These are phyloP conservation scores for Fusarium stilboides DNA, from an alignment of 2,329 filamentous ascomycete species.

Conservation along the genomic window DNA sequence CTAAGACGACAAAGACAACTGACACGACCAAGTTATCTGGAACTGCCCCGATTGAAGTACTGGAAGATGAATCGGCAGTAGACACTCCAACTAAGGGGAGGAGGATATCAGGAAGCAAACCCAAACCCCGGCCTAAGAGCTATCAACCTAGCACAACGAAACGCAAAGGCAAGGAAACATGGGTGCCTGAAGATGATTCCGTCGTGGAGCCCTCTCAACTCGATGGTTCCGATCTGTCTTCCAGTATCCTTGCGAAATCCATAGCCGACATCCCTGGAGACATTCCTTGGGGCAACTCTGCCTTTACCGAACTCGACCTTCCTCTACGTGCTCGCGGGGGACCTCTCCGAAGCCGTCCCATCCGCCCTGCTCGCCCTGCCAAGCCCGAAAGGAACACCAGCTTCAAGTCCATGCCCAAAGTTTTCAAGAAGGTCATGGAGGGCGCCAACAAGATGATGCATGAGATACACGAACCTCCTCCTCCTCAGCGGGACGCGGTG, in stretches of 20 bases:
- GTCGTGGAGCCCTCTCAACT: constrained; percentile 46
- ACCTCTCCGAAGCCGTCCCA: constrained; percentile 59
- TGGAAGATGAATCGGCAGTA: constrained; percentile 57
- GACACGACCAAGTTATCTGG: constrained; percentile 15
- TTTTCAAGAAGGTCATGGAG: constrained; percentile 75
- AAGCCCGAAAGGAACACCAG: constrained; percentile 70
- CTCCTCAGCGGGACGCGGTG: constrained; percentile 60
- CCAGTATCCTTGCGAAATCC: constrained; percentile 63
- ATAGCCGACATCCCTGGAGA: constrained; percentile 70
- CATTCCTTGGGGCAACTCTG: constrained; percentile 75
- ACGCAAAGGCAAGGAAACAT: constrained; percentile 50
- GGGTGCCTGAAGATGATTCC: constrained; percentile 52
- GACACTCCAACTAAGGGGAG: constrained; percentile 59
- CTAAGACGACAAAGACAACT: constrained; percentile 35
- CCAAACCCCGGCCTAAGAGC: constrained; percentile 49
- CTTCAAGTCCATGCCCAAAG: constrained; percentile 73
- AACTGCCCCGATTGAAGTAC: constrained; percentile 48
- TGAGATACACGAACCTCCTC: constrained; percentile 68
- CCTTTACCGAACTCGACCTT: constrained; percentile 76
- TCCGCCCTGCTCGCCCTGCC: constrained; percentile 51
- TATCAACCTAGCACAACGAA: constrained; percentile 41
- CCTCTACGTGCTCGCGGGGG: constrained; percentile 61
- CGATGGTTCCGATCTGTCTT: constrained; percentile 53
- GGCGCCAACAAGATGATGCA: constrained; percentile 77
- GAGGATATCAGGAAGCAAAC: constrained; percentile 46